phyloP scores from a whole-genome alignment of 1,284 basidiomycete genomes.

The Wallemia hederae region DNA sequence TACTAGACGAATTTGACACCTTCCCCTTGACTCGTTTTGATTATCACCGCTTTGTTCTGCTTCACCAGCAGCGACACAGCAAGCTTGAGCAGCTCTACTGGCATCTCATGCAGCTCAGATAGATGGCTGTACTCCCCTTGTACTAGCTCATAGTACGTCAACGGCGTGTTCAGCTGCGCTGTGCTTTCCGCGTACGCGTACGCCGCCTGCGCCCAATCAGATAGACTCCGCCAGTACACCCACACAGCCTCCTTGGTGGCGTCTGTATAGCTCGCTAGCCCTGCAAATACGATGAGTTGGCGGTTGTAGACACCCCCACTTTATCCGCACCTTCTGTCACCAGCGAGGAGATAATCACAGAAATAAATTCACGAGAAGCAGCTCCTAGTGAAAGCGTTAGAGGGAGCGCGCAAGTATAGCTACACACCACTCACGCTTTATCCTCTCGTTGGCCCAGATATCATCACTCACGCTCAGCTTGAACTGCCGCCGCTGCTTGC shows the following conservation, averaged over 20 bases:
- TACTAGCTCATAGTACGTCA: neutral
- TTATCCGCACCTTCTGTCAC: neutral
- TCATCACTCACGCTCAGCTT: neutral
- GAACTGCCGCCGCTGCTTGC: slow-evolving; percentile 1
- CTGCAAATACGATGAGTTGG: neutral
- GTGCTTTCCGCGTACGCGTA: neutral
- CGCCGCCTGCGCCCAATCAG: neutral
- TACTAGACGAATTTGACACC: neutral
- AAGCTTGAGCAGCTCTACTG: neutral
- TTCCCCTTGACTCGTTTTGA: neutral
- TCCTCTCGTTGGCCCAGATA: neutral
- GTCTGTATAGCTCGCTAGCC: neutral
- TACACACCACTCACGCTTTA: neutral
- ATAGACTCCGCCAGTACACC: neutral
- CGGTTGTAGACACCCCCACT: neutral
- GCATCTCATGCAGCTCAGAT: neutral
- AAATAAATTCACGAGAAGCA: neutral
- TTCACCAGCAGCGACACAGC: neutral
- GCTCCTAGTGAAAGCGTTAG: too few relatives aligned
- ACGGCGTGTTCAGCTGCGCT: neutral
- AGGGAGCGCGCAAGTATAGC: neutral
- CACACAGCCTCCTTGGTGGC: neutral
- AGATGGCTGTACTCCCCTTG: neutral
- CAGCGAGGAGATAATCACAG: neutral
- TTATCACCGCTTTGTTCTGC: neutral